Base-by-base conservation (phyloP, 768 basidiomycete genomes). In the Piloderma croceum region DNA sequence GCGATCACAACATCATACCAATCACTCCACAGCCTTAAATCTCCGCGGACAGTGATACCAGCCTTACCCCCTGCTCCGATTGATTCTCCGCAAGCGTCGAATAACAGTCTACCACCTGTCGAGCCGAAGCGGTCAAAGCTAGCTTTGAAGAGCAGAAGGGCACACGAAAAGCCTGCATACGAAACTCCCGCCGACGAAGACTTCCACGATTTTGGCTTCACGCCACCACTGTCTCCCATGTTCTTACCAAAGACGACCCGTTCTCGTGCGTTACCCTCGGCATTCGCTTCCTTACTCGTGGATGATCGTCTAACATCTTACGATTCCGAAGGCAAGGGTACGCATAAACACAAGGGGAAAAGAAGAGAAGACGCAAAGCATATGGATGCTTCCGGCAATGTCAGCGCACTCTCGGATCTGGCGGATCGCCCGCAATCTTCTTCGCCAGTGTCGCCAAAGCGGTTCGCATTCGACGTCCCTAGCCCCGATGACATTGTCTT, bases 401-500 rank as follows among this genome's bases (percentile, higher is more conserved):
- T 29, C 15, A 29, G 10, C 10, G 9, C 27, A 15, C 27, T 15
- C 27, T 9, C 27, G 10, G 9, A 9, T 9, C 9, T 15, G 27
- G 27, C 9, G 15, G 10, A 15, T 9, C 9, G 15, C 10, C 56
- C 46, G 34, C 50, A 49, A 23, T 49, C 57, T n/a, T 53, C 50
- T 25, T 58, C 52, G 36, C 50, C 54, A 33, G 57, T 51, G 33
- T 52, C 54, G 6, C 52, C 62, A 11, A 45, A 52, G 15, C 61
- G 65, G 3, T 89, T 88, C 56, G 64, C 77, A 7, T 90, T 92
- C 54, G 79, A 91, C 46, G 74, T 71, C 18, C 89, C 88, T 24
- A 96, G 92, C 60, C 94, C 94, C 17, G 94, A 98, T 50, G 94
- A 97, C 53, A 63, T 88, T 47, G 80, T 97, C 7, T 67, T 86